Conservation (phyloP, 1,284 basidiomycete species). For the Cutaneotrichosporon cavernicola region DNA sequence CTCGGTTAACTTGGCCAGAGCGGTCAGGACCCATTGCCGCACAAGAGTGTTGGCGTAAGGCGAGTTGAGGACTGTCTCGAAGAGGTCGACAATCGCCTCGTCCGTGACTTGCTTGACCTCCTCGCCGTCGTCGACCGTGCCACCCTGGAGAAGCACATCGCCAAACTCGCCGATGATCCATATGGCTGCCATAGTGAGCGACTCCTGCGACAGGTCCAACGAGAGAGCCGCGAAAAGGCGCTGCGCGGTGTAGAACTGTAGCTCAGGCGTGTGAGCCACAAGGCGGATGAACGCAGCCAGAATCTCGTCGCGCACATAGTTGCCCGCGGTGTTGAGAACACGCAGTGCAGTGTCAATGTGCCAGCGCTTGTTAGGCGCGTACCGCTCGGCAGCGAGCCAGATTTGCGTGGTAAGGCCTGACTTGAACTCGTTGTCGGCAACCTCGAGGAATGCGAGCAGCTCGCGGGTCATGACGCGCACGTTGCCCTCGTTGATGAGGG, state of each 20-base stretch:
- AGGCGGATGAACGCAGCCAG: conserved; percentile 92
- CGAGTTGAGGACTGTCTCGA: conserved; percentile 84
- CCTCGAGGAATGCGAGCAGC: conserved; percentile 91
- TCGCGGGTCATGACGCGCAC: conserved; percentile 90
- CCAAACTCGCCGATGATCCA: conserved; percentile 98
- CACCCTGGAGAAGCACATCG: conserved; percentile 82
- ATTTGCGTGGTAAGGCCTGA: conserved; percentile 97
- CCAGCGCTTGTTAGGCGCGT: conserved; percentile 97
- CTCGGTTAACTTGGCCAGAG: conserved; percentile 85
- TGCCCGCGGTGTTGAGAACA: conserved; percentile 95
- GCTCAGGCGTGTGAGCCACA: conserved; percentile 93
- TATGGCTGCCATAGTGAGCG: conserved; percentile 84
- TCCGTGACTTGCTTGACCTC: conserved; percentile 71
- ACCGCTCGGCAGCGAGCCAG: conserved; percentile 90
- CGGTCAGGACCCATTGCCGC: conserved; percentile 87
- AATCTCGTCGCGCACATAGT: conserved; percentile 96
- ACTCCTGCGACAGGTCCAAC: conserved; percentile 93
- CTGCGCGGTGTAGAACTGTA: conserved; percentile 93
- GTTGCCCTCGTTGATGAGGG: conserved; percentile 93
- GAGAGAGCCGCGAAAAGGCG: conserved; percentile 86
- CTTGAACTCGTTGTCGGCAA: conserved; percentile 99
- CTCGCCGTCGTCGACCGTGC: conserved; percentile 81
- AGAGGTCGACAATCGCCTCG: conserved; percentile 78
- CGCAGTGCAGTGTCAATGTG: conserved; percentile 97
- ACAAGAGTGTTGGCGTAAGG: conserved; percentile 90